phyloP scores from a whole-genome alignment of 2,329 filamentous ascomycete species.

The Xylariaceae sp. region DNA sequence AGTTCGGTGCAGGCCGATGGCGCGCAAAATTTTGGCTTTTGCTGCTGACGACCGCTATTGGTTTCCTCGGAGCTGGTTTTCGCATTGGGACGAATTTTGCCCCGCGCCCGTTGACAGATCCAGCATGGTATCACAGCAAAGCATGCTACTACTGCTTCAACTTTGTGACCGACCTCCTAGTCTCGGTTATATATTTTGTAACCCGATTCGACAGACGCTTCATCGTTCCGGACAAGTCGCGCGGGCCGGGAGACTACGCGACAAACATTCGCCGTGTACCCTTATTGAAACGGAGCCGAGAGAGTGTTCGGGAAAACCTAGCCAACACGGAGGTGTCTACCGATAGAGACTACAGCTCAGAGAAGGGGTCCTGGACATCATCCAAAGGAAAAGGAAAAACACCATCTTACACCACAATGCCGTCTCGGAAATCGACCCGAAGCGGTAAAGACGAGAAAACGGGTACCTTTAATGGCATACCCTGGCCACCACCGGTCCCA shows the following conservation, averaged over 20 bases:
- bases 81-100: conserved; percentile 59
- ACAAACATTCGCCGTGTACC: conserved; percentile 7
- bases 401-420: not conserved
- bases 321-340: not conserved
- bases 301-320: conserved; percentile 12
- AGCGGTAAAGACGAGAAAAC: not conserved
- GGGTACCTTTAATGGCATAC: conserved; percentile 6
- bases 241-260: conserved; percentile 52
- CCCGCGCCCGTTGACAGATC: conserved; percentile 46
- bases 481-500: conserved; percentile 14
- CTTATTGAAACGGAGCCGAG: conserved; percentile 1
- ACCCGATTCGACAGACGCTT: conserved; percentile 73
- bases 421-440: conserved; percentile 1
- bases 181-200: conserved; percentile 65
- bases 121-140: conserved; percentile 70
- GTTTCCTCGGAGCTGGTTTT: conserved; percentile 69
- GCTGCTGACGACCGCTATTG: conserved; percentile 53
- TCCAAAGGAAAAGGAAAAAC: conserved; percentile 8
- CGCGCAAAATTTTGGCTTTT: conserved; percentile 66
- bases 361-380: not conserved
- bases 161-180: conserved; percentile 69
- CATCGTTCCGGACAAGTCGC: conserved; percentile 68
- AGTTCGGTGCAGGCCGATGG: conserved; percentile 67
- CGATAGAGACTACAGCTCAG: not conserved
- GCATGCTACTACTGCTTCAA: conserved; percentile 78